phyloP scores from a whole-genome alignment of 1,139 yeast genomes.

The Yarrowia galli region DNA sequence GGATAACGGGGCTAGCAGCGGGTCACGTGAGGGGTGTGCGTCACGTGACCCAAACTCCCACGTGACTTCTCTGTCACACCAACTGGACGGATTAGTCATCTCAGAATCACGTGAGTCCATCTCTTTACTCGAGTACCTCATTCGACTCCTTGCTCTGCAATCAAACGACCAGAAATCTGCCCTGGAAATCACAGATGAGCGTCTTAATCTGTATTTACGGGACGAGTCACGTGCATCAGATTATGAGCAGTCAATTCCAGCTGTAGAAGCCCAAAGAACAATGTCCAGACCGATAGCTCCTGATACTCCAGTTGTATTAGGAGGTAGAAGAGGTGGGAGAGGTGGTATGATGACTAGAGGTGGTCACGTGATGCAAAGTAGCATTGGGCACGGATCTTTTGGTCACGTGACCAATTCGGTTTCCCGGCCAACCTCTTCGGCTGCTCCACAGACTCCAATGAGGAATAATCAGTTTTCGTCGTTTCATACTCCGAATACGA shows the following conservation, averaged over 20 bases:
- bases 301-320: conserved; percentile 3
- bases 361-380: not conserved
- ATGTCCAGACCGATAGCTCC: conserved; percentile 36
- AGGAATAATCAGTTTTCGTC: conserved; percentile 13
- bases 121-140: conserved; percentile 69
- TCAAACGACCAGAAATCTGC: conserved; percentile 65
- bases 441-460: conserved; percentile 13
- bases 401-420: not conserved
- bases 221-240: conserved; percentile 56
- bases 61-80: not conserved
- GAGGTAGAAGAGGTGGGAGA: not conserved
- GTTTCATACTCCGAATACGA: conserved; percentile 23
- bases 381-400: not conserved
- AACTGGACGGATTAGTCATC: not conserved
- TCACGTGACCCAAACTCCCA: not conserved
- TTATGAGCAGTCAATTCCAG: conserved; percentile 11
- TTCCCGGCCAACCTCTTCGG: not conserved
- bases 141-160: conserved; percentile 69
- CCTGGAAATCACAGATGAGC: conserved; percentile 68
- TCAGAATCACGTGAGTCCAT: conserved; percentile 50
- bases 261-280: not conserved
- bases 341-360: no score
- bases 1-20: no score
- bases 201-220: conserved; percentile 65
- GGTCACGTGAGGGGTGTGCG: no score